Percentiles rank a stretch among this genome's conserved stretches.
phyloP scores from a whole-genome alignment of 352 stramenopile species.

The Poterioochromonas sp. region DNA sequence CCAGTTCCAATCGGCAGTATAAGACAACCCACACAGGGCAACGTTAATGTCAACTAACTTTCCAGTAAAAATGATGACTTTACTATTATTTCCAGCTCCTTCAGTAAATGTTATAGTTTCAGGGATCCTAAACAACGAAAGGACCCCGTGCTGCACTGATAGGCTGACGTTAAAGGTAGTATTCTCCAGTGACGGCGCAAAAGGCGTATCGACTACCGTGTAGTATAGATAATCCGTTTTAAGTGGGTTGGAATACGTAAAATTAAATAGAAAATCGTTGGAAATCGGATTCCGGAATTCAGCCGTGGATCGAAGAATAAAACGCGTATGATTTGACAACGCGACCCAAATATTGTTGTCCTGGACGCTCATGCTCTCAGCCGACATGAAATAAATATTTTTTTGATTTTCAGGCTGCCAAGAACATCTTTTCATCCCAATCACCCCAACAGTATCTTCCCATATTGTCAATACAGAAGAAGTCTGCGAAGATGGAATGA shows the following conservation, averaged over 20 bases:
- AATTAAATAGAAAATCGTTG: neutral
- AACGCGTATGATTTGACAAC: neutral
- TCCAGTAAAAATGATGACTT: neutral
- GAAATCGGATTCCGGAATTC: neutral
- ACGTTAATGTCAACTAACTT: conserved; percentile 8
- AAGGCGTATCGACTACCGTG: neutral
- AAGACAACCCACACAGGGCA: neutral
- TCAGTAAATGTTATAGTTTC: neutral
- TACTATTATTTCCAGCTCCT: neutral
- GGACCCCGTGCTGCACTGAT: neutral
- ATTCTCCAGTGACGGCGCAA: neutral
- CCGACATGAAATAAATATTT: neutral
- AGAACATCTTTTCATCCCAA: conserved; percentile 7
- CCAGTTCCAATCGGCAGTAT: conserved; percentile 24
- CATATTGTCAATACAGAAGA: neutral
- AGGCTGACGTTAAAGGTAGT: neutral
- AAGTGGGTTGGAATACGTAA: neutral
- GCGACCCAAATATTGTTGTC: neutral
- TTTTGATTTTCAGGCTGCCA: neutral
- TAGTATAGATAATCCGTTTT: neutral
- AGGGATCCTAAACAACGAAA: neutral
- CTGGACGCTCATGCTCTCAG: neutral
- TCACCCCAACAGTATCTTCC: conserved; percentile 21
- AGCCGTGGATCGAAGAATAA: neutral
- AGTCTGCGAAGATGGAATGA: neutral